Percentiles rank a stretch among this genome's conserved stretches.
phyloP scores from a whole-genome alignment of 148 eudicot species.

The Vaccinium myrtillus region DNA sequence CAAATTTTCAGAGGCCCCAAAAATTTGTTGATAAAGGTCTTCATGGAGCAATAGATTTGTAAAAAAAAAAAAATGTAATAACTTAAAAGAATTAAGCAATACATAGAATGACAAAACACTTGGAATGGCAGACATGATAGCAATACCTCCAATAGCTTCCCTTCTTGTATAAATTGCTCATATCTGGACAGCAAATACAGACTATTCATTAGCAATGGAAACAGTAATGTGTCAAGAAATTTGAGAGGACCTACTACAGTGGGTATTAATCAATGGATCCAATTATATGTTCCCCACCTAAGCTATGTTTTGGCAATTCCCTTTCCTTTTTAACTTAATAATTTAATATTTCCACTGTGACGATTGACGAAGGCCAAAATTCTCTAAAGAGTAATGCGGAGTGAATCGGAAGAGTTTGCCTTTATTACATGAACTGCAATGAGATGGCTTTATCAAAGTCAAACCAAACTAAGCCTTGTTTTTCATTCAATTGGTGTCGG shows the following conservation, averaged over 20 bases:
- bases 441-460: neutral
- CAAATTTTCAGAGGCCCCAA: neutral
- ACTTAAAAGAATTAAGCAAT: neutral
- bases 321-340: neutral
- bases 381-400: neutral
- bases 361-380: neutral
- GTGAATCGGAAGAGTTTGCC: neutral
- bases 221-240: neutral
- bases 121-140: constrained; percentile 9
- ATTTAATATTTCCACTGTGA: neutral
- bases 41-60: neutral
- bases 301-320: neutral
- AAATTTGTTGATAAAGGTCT: neutral
- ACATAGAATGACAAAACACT: neutral
- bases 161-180: constrained; percentile 65
- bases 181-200: constrained; percentile 43
- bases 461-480: neutral
- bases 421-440: constrained; percentile 2
- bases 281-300: neutral
- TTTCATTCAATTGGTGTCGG: neutral
- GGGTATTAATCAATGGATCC: too few species aligned
- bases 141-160: constrained; percentile 68
- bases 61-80: neutral
- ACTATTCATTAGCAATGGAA: neutral
- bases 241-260: neutral